Conservation (phyloP, 805 yeast genomes). For the Myxozyma nipponensis region DNA sequence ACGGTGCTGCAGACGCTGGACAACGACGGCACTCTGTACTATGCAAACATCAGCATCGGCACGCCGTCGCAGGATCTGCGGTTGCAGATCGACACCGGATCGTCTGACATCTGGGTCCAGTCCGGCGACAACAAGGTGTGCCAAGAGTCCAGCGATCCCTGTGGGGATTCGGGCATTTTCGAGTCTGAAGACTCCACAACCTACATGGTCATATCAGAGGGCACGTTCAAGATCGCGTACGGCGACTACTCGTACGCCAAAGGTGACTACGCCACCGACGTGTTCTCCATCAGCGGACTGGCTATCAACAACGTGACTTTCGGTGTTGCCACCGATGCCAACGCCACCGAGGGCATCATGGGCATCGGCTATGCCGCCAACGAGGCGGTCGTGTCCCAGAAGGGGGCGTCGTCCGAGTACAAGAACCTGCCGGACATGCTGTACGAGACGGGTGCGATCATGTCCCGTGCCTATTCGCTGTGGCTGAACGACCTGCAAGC, state of each 20-base stretch:
- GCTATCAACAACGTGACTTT: constrained; percentile 53
- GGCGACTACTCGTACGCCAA: constrained; percentile 48
- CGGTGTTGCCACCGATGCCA: constrained; percentile 68
- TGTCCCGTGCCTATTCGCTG: constrained; percentile 56
- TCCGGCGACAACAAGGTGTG: constrained; percentile 30
- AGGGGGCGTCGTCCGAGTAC: constrained; percentile 39
- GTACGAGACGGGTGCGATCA: constrained; percentile 54
- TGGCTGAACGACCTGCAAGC: constrained; percentile 45
- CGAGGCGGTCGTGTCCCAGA: constrained; percentile 33
- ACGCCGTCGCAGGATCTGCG: constrained; percentile 51
- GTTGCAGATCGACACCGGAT: constrained; percentile 69
- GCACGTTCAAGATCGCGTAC: constrained; percentile 40
- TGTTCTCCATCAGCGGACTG: constrained; percentile 49
- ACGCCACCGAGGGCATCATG: constrained; percentile 54
- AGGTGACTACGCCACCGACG: constrained; percentile 65
- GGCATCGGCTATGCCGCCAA: constrained; percentile 41
- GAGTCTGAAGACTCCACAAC: constrained; percentile 34
- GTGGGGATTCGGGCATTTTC: constrained; percentile 34
- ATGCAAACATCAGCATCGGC: constrained; percentile 46
- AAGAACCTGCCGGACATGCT: constrained; percentile 64
- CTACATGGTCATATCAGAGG: constrained; percentile 22
- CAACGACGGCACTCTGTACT: constrained; percentile 30
- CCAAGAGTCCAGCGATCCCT: constrained; percentile 26
- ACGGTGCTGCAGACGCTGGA: constrained; percentile 20
- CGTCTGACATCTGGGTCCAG: constrained; percentile 66